Base-by-base conservation (phyloP, 495 filamentous ascomycete genomes). In the Penicillium pancosmium region DNA sequence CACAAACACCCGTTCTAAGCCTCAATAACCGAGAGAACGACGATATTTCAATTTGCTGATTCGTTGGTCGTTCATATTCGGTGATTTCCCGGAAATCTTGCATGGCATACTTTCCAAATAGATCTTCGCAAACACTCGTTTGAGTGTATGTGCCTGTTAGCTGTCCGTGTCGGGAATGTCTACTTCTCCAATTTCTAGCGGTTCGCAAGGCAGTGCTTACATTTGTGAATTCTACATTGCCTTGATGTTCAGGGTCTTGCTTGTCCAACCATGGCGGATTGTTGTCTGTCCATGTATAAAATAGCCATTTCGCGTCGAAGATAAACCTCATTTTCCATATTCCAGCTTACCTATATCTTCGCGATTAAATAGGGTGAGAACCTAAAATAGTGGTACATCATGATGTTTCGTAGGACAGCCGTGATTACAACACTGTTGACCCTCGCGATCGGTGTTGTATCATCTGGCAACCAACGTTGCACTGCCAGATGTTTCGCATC, bases 401-500 rank as follows among this genome's bases (percentile, higher is more conserved):
- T 19, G 41, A 44, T 44, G 41, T 19, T 44, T 6, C 8, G 2
- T 0, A 18, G 19, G n/a, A n/a, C 41, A 16, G 16, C 15, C 6
- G 15, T 18, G 41, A 16, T 44, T 18, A 9, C 41, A n/a, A 19
- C 41, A n/a, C 8, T 44, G 16, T 19, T 44, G 0, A 19, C 16
- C 2, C 23, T 48, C 21, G 23, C 21, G 11, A 27, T 2, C 15
- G 15, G 18, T 9, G 21, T 56, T 43, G 27, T 16, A 16, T 44
- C 41, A 18, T 44, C 16, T 12, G 34, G n/a, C 43, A 21, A n/a
- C 23, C 3, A 4, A 48, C 4, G 34, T 15, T 60, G 57, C 31
- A 34, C 57, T 25, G 9, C 18, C 3, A 34, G 7, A 19, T 25
- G 21, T 2, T 60, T 60, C 36, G 49, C 36, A 11, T 55, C 57